Conservation (phyloP, 345 rosid genomes). For the Sapria himalayana region DNA sequence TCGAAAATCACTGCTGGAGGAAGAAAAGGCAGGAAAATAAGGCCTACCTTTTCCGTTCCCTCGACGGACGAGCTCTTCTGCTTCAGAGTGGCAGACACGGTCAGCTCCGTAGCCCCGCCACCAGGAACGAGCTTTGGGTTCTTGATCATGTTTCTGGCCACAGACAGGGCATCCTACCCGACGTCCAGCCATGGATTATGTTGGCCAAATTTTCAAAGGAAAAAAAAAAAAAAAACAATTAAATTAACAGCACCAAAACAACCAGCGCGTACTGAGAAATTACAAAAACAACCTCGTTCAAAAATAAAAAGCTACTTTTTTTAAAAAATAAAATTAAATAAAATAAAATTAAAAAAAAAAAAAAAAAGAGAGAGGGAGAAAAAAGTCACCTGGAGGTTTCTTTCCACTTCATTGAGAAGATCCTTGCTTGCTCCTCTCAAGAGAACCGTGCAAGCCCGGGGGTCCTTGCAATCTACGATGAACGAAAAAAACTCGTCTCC, state of each 20-base stretch:
- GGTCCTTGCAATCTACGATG: conserved; percentile 80
- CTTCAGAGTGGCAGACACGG: conserved; percentile 79
- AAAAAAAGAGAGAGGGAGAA: neutral
- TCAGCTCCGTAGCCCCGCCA: conserved; percentile 86
- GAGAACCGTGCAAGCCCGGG: conserved; percentile 84
- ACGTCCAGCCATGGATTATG: too few relatives aligned
- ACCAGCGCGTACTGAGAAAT: too few relatives aligned
- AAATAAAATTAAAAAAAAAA: conserved; percentile 6
- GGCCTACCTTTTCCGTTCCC: conserved; percentile 70
- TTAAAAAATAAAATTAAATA: too few relatives aligned
- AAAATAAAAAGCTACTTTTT: too few relatives aligned
- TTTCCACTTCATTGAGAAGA: conserved; percentile 86
- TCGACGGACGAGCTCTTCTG: conserved; percentile 81
- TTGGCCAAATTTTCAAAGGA: neutral
- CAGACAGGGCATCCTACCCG: conserved; percentile 98
- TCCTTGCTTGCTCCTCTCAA: conserved; percentile 97
- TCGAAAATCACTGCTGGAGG: neutral
- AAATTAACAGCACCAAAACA: too few relatives aligned
- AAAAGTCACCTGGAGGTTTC: conserved; percentile 66
- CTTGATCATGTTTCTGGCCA: conserved; percentile 88
- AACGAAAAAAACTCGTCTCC: conserved; percentile 90
- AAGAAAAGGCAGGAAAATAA: neutral
- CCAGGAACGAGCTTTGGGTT: conserved; percentile 90
- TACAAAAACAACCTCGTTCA: too few relatives aligned
- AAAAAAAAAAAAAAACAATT: neutral